phyloP scores from a whole-genome alignment of 1,284 basidiomycete species.

The Boletus semigastroideus region DNA sequence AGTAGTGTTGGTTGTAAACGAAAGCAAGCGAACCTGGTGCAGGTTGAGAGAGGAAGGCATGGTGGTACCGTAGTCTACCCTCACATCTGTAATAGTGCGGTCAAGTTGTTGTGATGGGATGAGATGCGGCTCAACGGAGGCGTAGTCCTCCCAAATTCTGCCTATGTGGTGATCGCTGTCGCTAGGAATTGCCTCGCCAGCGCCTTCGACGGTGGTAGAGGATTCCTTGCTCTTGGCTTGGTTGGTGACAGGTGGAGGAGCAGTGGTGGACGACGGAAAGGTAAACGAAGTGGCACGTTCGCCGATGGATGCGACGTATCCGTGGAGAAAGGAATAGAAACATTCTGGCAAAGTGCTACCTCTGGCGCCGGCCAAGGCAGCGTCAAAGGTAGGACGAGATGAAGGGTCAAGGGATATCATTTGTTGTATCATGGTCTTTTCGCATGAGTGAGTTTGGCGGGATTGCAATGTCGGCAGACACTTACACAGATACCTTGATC shows the following conservation, averaged over 20 bases:
- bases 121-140: conserved; percentile 73
- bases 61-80: conserved; percentile 46
- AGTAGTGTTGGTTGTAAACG: conserved; percentile 2
- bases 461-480: conserved; percentile 7
- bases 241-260: conserved; percentile 22
- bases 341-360: conserved; percentile 85
- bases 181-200: conserved; percentile 55
- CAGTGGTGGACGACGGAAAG: conserved; percentile 36
- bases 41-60: conserved; percentile 47
- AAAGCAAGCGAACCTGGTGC: conserved; percentile 51
- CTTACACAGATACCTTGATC: conserved; percentile 79
- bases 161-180: conserved; percentile 81
- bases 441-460: conserved; percentile 16
- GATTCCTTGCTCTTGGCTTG: conserved; percentile 29
- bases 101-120: conserved; percentile 45
- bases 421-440: conserved; percentile 78
- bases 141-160: conserved; percentile 79
- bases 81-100: conserved; percentile 51
- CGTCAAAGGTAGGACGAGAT: conserved; percentile 81
- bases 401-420: conserved; percentile 87
- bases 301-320: conserved; percentile 81
- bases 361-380: conserved; percentile 75
- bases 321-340: conserved; percentile 93
- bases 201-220: conserved; percentile 24
- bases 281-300: conserved; percentile 53